Conservation (phyloP, 441 rosid genomes). For the Euphorbia celastroides region DNA sequence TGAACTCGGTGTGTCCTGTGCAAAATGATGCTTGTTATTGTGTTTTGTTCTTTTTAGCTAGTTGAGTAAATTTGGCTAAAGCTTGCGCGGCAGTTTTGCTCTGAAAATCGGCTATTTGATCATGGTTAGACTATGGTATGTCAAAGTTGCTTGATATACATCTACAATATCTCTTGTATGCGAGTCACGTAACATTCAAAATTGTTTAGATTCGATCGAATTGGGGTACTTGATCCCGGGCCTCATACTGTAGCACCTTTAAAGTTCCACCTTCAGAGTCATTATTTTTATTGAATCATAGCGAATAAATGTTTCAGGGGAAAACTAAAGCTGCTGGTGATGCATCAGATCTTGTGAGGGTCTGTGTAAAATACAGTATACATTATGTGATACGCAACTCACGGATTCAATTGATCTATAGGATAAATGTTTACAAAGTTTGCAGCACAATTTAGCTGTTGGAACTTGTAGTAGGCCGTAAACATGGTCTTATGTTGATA, state of each 20-base stretch:
- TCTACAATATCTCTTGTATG: background rate
- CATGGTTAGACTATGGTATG: background rate
- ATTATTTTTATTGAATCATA: slow-evolving; percentile 10
- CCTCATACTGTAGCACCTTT: slow-evolving; percentile 57
- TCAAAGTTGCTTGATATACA: background rate
- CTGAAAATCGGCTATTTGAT: background rate
- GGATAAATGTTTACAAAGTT: slow-evolving; percentile 86
- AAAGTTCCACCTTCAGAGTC: slow-evolving; percentile 53
- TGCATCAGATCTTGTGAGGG: slow-evolving; percentile 54
- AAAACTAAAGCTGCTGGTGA: slow-evolving; percentile 85
- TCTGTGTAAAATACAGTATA: slow-evolving; percentile 62
- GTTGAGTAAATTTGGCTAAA: background rate
- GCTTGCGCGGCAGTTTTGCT: background rate
- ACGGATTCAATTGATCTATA: slow-evolving; percentile 32
- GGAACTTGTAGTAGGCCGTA: slow-evolving; percentile 86
- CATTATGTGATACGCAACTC: slow-evolving; percentile 47
- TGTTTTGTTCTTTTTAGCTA: background rate
- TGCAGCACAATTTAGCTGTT: slow-evolving; percentile 67
- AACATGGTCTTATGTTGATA: slow-evolving; percentile 55
- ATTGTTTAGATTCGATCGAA: slow-evolving; percentile 54
- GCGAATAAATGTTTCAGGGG: slow-evolving; percentile 35
- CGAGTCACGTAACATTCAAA: slow-evolving; percentile 3
- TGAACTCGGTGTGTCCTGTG: background rate
- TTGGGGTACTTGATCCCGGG: slow-evolving; percentile 67
- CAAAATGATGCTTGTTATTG: background rate